Evolutionary conservation across 768 basidiomycete species (phyloP), one percentile per base, ranked within the genome.

Genomic region (Pisolithus orientalis): DNA sequence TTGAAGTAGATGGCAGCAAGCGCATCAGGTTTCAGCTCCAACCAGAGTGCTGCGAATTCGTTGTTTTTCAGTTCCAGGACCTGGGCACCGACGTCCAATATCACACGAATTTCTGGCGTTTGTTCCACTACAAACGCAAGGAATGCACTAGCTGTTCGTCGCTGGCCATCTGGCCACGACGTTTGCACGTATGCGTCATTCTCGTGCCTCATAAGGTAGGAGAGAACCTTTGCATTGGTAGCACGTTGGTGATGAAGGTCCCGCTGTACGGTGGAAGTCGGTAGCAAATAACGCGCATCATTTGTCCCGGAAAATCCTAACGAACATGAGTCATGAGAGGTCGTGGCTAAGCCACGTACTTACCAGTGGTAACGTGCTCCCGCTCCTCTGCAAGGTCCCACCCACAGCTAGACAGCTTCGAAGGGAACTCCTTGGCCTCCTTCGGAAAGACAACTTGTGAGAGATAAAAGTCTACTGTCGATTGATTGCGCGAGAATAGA

Each of bases 51-150:
- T 6, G 68, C 74, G 4, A 80, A 48, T 21, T 73, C 65, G 2
- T 56, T 40, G 53, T 77, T 80, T 27, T 64, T 62, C 44, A 76
- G 56, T 34, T 80, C 76, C 13, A 80, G 63, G 59, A 80, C 73
- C 54, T 80, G 79, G 0, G 79, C 79, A 3, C 79, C 79, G 24
- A 80, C 76, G 52, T 80, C 79, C 4, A 80, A 60, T 27, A 80
- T 61, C 16, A 79, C 74, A 27, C 64, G 65, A 16, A 79, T 65
- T n/a, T 64, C 56, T 3, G 71, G 71, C 0, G 44, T 44, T 50
- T 73, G 65, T 9, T 53, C n/a, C 2, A 68, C 60, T 13, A 78
- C 38, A 27, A 59, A 47, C 6, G 51, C 39, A 31, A 75, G 49
- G 50, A 74, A 57, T 25, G 65, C 51, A 4, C 29, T 21, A 9